Base-by-base conservation (phyloP, 75 land plant species). In the Cupressus sempervirens region DNA sequence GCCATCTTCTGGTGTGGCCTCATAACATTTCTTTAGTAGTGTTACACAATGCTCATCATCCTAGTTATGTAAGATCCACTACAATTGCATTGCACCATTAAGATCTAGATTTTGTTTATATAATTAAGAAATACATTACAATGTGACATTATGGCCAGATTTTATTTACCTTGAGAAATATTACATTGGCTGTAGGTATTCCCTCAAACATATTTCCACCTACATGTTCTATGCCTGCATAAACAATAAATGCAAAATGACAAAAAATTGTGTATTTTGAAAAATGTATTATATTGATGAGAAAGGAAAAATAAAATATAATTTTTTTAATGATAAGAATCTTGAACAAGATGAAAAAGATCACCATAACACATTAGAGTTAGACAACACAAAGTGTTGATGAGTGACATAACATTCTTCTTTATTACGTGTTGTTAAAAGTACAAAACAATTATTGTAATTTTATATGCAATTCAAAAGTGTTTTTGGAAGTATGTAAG, bases 201-300 rank as follows among this genome's bases (percentile, higher is more conserved):
- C 53, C n/a, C 23, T 86, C 84, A 26, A 90, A 88, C 91, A 90
- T 90, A 75, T 86, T 67, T 23, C 91, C 90, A 77, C 83, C 87
- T 34, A 86, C 81, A 5, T 88, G 70, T 74, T 88, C 70, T 54
- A 88, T 85, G 50, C 89, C 91, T 89, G 53, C 26, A 77, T 20
- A 4, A 35, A 75, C 14, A 2, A 34, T 36, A 12, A 75, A 75
- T 34, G 10, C 20, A 14, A 38, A 75, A 50, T 0, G 1, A 50
- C 15, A 1, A 1, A 50, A 12, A 14, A 13, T 50, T 12, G 15
- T 70, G 10, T 34, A 30, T 32, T 29, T n/a, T 1, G 40, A 38
- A 38, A 38, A 38, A 38, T 38, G 2, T 2, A 38, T 38, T 38
- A 38, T 38, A 38, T 38, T 38, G 2, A 2, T 38, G 40, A 38